Base-by-base conservation (phyloP, 306 rosid species). In the Rubus idaeus region DNA sequence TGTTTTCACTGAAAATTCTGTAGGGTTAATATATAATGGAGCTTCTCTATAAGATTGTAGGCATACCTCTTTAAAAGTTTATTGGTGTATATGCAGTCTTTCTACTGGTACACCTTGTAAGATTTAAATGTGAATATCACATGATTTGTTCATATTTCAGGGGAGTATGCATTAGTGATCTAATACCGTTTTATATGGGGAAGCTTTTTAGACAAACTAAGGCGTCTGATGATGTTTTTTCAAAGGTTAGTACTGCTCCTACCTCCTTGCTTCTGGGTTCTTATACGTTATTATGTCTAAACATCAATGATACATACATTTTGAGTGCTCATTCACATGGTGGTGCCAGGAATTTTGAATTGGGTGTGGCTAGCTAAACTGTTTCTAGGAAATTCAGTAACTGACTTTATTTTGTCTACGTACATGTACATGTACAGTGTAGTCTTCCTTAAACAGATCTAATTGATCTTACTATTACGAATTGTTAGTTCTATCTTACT, bases 111-210 rank as follows among this genome's bases (percentile, higher is more conserved):
- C 49, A 56, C 9, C 61, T 52, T 76, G 20, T 70, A 52, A 58
- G 18, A 50, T 68, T 77, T 41, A 71, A 50, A 75, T 35, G 52
- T 60, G 8, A 79, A 71, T 65, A 30, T 18, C 47, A 26, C 60
- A 52, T 40, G 41, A 47, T 21, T 21, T 51, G 35, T 23, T 41
- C 7, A 55, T 73, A 44, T 76, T 78, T 61, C 82, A 89, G 91
- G 94, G 94, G 94, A 64, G 91, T 89, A 47, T 89, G 94, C 84
- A 82, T 89, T 21, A 89, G 91, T 75, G 94, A 89, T 80, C 45
- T 89, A 74, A 82, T 89, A 76, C 94, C 91, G 11, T 89, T 89
- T 84, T 87, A 87, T 80, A 21, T 89, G 13, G 91, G 94, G 76
- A 89, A 76, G 87, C 86, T 89, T 73, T 89, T 89, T 58, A 85